Conservation (phyloP, 768 basidiomycete species). For the Collybia nuda region DNA sequence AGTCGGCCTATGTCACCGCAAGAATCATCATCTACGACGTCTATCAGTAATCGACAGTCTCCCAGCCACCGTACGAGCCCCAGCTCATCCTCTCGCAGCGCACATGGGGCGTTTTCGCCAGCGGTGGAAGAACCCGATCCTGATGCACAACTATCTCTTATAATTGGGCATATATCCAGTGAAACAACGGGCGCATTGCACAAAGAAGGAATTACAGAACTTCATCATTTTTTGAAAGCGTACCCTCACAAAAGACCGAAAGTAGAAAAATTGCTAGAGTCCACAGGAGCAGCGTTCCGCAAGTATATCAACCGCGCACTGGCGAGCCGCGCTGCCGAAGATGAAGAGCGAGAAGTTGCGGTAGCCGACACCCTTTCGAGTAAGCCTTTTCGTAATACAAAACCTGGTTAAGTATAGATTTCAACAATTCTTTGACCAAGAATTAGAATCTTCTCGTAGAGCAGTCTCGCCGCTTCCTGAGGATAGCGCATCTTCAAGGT, state of each 20-base stretch:
- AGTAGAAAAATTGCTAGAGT: conserved; percentile 86
- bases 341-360: conserved; percentile 74
- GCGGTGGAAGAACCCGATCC: conserved; percentile 83
- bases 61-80: conserved; percentile 69
- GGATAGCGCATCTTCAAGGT: conserved; percentile 26
- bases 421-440: conserved; percentile 31
- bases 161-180: conserved; percentile 85
- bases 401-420: not conserved
- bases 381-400: conserved; percentile 34
- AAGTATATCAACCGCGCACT: conserved; percentile 90
- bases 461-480: conserved; percentile 23
- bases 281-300: conserved; percentile 86
- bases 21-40: conserved; percentile 52
- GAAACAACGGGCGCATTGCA: conserved; percentile 87
- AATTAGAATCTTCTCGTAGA: conserved; percentile 58
- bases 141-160: conserved; percentile 77
- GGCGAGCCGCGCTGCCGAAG: conserved; percentile 85
- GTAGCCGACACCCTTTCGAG: conserved; percentile 85
- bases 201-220: conserved; percentile 92
- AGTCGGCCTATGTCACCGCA: conserved; percentile 75
- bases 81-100: conserved; percentile 63
- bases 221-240: conserved; percentile 91
- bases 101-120: conserved; percentile 47
- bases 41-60: conserved; percentile 51
- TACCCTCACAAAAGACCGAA: conserved; percentile 81